Conservation (phyloP, 768 basidiomycete species). For the Baorangia bicolor region DNA sequence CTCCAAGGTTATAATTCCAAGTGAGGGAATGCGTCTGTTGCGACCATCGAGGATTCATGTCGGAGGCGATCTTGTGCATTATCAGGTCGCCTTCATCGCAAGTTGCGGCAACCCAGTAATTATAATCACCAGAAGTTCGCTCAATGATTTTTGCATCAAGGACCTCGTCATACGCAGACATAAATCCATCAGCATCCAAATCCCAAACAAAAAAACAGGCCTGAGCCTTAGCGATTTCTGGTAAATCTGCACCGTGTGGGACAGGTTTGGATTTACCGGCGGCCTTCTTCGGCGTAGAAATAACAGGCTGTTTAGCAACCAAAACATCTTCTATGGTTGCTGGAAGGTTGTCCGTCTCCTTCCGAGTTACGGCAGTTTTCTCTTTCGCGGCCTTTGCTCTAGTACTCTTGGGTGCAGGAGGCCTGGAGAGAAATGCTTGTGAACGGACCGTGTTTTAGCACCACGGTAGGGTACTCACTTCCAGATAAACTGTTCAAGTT, state of each 20-base stretch:
- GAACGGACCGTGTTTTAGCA: neutral
- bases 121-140: slow-evolving; percentile 44
- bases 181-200: slow-evolving; percentile 45
- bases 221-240: slow-evolving; percentile 39
- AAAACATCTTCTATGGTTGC: slow-evolving; percentile 1
- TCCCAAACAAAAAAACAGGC: slow-evolving; percentile 69
- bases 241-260: slow-evolving; percentile 16
- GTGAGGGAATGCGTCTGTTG: slow-evolving; percentile 69
- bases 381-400: slow-evolving; percentile 18
- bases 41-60: slow-evolving; percentile 74
- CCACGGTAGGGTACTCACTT: slow-evolving; percentile 50
- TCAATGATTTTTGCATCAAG: slow-evolving; percentile 55
- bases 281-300: slow-evolving; percentile 16
- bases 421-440: slow-evolving; percentile 12
- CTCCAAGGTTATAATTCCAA: slow-evolving; percentile 76
- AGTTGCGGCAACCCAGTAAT: slow-evolving; percentile 60
- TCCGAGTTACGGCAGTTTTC: slow-evolving; percentile 10
- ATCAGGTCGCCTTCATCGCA: slow-evolving; percentile 50
- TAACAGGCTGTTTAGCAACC: slow-evolving; percentile 4
- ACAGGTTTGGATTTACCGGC: slow-evolving; percentile 18
- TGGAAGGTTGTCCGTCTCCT: slow-evolving; percentile 4
- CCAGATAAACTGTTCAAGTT: slow-evolving; percentile 80
- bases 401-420: slow-evolving; percentile 20
- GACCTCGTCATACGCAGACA: slow-evolving; percentile 44
- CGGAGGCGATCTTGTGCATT: slow-evolving; percentile 59